Base-by-base conservation (phyloP, 2,329 filamentous ascomycete genomes). In the Fusarium floridanum region DNA sequence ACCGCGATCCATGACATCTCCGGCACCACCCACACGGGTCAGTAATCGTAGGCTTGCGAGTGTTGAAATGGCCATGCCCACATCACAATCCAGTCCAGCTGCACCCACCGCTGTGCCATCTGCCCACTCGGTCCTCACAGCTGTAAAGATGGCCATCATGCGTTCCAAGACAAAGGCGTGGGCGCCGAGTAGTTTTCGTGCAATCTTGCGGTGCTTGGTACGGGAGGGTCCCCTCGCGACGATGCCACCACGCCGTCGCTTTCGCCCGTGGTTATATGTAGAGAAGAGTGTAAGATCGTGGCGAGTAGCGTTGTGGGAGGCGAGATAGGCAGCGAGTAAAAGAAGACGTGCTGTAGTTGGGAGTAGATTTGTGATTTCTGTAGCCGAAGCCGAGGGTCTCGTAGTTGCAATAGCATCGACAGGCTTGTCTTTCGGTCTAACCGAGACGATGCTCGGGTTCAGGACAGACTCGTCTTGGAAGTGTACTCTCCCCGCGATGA, bases 131-230 rank as follows among this genome's bases (percentile, higher is more conserved):
- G 79, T 81, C 17, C 91, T 82, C 68, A 95, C 88, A 1, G 92
- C 91, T 11, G 90, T 88, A 73, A 95, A 93, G 27, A 97, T 94
- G 9, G 94, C 93, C 64, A 96, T 86, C 86, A 96, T 90, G 37
- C 94, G 88, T 83, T 97, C 94, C 16, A 96, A 84, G 7, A 94
- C 88, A 78, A 97, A 97, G 1, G 92, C 91, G 72, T 93, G 91
- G 0, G 94, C 92, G 11, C 93, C 93, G 5, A 97, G 88, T 3
- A 96, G 85, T 82, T 94, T 94, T 29, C 94, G 88, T 12, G 93
- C 90, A 24, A 96, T 94, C 82, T 94, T 94, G 65, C 92, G 88
- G 77, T 92, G 89, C 79, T 91, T 91, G 63, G 83, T 80, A 61
- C 82, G 81, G 17, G 78, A 77, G 14, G 77, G 79, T 1, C 79